Base-by-base conservation (phyloP, 1,139 yeast genomes). In the Saccharomyces hybrid region DNA sequence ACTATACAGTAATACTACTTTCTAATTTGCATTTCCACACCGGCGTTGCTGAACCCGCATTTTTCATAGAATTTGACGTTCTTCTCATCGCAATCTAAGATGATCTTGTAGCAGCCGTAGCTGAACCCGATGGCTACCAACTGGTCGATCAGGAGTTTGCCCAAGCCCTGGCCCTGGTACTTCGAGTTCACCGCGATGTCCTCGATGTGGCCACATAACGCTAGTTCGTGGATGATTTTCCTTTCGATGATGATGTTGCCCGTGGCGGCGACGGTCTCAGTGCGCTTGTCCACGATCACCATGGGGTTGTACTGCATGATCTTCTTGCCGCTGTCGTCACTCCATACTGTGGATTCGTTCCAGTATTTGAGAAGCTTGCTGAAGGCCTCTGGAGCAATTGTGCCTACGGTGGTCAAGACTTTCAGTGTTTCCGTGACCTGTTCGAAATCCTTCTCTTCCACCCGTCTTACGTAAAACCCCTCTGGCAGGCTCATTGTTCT, bases 121-220 rank as follows among this genome's bases (percentile, higher is more conserved):
- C 46, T 29, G 55, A 78, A 65, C 4, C 88, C 96, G 49, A 86
- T 68, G 28, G 75, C 75, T 4, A 85, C 79, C 65, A 93, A 76
- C 14, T 80, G 75, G 29, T 76, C 72, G 62, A 93, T 88, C 72
- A 93, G 71, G 16, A 78, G 73, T 62, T 77, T 73, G 0, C 99
- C 99, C 53, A 93, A 74, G 62, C 82, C 81, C 68, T 85, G 84
- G 7, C 99, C 99, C 66, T 91, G 97, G 69, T 88, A 89, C 14
- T 78, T 73, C 42, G 71, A 70, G 34, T 83, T 79, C 4, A 93
- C 96, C 0, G 97, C 88, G 57, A 93, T 91, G 68, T 93, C 99
- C 68, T 93, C 99, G 59, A 93, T 86, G 71, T 93, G 99, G 4
- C 98, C 99, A 11, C 89, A 96, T 54, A 77, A 71, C 0, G 96